Percentiles rank a stretch among this genome's conserved stretches.
Evolutionary conservation across 129 eudicot species (phyloP).

Genomic region (Centaurea solstitialis): DNA sequence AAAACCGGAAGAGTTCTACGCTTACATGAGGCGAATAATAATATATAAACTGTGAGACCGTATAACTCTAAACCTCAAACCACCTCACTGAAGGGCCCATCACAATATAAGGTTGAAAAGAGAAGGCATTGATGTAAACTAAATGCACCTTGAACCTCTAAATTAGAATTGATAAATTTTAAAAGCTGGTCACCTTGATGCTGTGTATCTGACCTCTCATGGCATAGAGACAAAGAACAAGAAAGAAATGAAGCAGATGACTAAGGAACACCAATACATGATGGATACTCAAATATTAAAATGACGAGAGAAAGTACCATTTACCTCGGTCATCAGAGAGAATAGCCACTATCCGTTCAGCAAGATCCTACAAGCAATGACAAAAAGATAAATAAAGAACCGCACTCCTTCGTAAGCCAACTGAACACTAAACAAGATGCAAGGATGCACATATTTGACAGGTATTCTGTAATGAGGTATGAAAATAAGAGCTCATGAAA

Average conservation of each 20-base stretch:
- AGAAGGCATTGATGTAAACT: not conserved
- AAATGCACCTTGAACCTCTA: not conserved
- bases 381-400: slow-evolving; percentile 6
- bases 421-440: not conserved
- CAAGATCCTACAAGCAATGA: slow-evolving; percentile 74
- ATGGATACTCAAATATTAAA: not conserved
- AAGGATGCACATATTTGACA: not conserved
- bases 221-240: not conserved
- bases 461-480: not conserved
- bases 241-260: slow-evolving; percentile 5
- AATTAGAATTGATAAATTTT: not conserved
- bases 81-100: not conserved
- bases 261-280: slow-evolving; percentile 7
- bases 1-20: not conserved
- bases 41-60: not conserved
- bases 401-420: slow-evolving; percentile 5
- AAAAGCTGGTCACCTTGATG: not conserved
- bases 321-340: slow-evolving; percentile 88
- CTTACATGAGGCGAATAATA: not conserved
- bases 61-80: slow-evolving; percentile 9
- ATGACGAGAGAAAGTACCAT: slow-evolving; percentile 18
- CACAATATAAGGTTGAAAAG: not conserved
- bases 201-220: not conserved
- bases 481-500: not conserved
- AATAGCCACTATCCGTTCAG: slow-evolving; percentile 76